Evolutionary conservation across 805 yeast species (phyloP), one percentile per base, ranked within the genome.

Genomic region (Cyberlindnera mississippiensis): DNA sequence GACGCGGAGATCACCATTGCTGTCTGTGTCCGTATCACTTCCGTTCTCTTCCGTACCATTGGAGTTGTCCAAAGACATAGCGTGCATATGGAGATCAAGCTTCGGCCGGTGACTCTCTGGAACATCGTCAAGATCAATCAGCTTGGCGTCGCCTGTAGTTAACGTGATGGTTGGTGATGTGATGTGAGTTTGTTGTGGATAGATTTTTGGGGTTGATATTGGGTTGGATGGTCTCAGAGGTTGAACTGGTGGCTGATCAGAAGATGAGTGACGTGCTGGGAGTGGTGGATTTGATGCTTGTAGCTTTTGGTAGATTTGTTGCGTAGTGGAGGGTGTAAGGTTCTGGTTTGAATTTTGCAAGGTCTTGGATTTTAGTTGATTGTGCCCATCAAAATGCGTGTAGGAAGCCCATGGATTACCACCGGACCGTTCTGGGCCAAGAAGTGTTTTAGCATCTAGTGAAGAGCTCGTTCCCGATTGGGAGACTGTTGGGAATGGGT

Each of bases 1-100:
- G 6, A 56, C 55, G 30, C 49, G 46, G 30, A 56, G 40, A 26
- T 45, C 56, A 4, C 54, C 57, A 37, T 45, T 46, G 14, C 47
- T 41, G 32, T 49, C 53, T 6, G 50, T 41, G 28, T 49, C 51
- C 1, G 43, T 38, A 26, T 45, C 50, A 24, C 35, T 32, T 17
- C 39, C 46, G 10, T 44, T 46, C 4, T 34, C 40, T 10, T 40
- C 59, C 31, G 11, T 31, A 19, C 32, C 41, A 29, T 32, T 29
- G 30, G 22, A 18, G 45, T 50, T 29, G 20, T 51, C 55, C n/a
- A 53, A 37, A 18, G 35, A 38, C 6, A 37, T 17, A 4, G 38
- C 17, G 6, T 24, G 36, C 33, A 56, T 24, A 14, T 52, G 46
- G 3, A 56, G 28, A 24, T 52, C 40, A 6, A 56, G 28, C 30